Percentiles rank a stretch among this genome's conserved stretches.
phyloP scores from a whole-genome alignment of 2,329 filamentous ascomycete species.

The Epichloe uncinata region DNA sequence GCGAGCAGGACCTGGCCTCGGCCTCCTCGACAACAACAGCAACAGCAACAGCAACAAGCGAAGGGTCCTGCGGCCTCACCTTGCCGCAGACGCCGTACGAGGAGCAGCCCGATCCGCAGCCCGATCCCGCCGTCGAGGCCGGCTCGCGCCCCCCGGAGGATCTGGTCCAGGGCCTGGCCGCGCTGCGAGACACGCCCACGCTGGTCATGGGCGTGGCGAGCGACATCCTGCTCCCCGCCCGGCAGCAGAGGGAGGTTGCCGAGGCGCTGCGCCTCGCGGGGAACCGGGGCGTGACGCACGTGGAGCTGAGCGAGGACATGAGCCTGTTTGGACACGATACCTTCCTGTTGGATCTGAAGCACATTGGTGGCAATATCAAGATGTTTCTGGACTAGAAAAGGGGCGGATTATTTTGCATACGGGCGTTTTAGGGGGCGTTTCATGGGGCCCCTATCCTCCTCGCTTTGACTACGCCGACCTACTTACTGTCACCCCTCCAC shows the following conservation, averaged over 20 bases:
- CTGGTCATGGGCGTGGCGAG: slow-evolving; percentile 89
- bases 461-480: no score
- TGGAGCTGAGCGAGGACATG: slow-evolving; percentile 87
- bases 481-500: not conserved
- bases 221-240: slow-evolving; percentile 92
- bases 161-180: slow-evolving; percentile 59
- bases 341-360: slow-evolving; percentile 81
- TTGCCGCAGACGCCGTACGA: slow-evolving; percentile 75
- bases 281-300: slow-evolving; percentile 70
- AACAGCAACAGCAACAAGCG: slow-evolving; percentile 6
- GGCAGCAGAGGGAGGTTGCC: slow-evolving; percentile 93
- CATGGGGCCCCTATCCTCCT: no score
- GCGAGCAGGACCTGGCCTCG: slow-evolving; percentile 42
- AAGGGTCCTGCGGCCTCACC: slow-evolving; percentile 55
- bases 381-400: slow-evolving; percentile 53
- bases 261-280: slow-evolving; percentile 65
- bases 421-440: no score
- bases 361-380: slow-evolving; percentile 74
- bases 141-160: slow-evolving; percentile 54
- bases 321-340: slow-evolving; percentile 95
- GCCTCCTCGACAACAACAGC: slow-evolving; percentile 30
- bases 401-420: no score
- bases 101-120: slow-evolving; percentile 52
- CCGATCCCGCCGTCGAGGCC: slow-evolving; percentile 6
- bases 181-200: slow-evolving; percentile 62